Conservation (phyloP, 163 green algal species). For the Chlamydomonas reinhardtii region DNA sequence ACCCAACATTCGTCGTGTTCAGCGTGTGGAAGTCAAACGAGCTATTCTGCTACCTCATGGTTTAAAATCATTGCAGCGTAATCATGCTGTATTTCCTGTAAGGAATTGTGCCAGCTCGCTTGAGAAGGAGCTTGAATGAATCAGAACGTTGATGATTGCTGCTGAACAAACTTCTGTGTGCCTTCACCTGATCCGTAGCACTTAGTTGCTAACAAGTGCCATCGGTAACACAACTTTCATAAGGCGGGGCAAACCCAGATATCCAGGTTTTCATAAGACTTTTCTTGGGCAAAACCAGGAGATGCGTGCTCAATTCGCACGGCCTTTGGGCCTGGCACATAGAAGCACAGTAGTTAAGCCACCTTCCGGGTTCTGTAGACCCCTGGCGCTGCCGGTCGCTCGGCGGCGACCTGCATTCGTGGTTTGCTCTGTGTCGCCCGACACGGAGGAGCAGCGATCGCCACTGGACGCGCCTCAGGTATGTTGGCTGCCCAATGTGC, state of each 20-base stretch:
- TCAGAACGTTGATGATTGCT: too few relatives aligned
- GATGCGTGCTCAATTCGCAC: background rate
- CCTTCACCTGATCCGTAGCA: background rate
- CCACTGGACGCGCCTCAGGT: conserved; percentile 44
- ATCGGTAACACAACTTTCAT: background rate
- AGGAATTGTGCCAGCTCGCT: too few relatives aligned
- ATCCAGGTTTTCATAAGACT: background rate
- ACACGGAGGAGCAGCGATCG: conserved; percentile 43
- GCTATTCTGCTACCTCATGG: too few relatives aligned
- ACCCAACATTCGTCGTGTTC: too few relatives aligned
- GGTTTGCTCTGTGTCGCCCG: conserved; percentile 4
- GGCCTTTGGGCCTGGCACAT: background rate
- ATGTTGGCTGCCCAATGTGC: background rate
- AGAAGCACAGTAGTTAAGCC: background rate
- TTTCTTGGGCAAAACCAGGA: background rate
- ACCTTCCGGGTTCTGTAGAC: background rate
- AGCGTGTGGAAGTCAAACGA: too few relatives aligned
- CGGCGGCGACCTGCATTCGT: conserved; percentile 29
- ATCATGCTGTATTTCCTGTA: too few relatives aligned
- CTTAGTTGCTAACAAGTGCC: background rate
- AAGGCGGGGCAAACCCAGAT: background rate
- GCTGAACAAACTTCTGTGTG: too few relatives aligned
- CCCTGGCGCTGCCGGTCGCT: background rate
- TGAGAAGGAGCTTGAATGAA: too few relatives aligned
- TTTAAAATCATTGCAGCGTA: too few relatives aligned